phyloP scores from a whole-genome alignment of 768 basidiomycete species.

The Arthromyces matolae region DNA sequence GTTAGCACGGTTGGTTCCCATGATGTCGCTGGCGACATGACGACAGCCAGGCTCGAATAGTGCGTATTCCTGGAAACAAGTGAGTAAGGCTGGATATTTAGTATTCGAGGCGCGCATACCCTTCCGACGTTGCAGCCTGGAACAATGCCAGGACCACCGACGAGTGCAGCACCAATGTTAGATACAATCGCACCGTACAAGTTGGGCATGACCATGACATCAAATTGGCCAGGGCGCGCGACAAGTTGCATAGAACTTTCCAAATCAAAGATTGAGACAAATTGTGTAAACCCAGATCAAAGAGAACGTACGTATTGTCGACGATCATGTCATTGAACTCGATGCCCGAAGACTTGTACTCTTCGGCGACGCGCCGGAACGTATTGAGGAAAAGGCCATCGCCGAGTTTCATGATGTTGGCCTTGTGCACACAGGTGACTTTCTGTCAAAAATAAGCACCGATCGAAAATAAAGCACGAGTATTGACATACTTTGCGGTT shows the following conservation, averaged over 20 bases:
- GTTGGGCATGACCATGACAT: conserved; percentile 99
- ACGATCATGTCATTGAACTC: conserved; percentile 98
- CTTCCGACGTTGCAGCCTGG: conserved; percentile 98
- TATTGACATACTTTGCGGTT: conserved; percentile 74
- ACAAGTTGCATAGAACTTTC: conserved; percentile 99
- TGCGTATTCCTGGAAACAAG: conserved; percentile 73
- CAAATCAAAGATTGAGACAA: not conserved
- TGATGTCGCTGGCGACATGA: conserved; percentile 92
- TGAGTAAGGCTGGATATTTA: conserved; percentile 7
- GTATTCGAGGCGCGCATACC: conserved; percentile 36
- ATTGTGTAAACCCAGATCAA: not conserved
- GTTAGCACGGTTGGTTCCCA: conserved; percentile 94
- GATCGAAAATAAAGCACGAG: not conserved
- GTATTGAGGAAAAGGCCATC: conserved; percentile 99
- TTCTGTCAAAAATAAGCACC: conserved; percentile 50
- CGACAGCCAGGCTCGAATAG: conserved; percentile 98
- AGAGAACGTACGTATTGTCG: conserved; percentile 80
- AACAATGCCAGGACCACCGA: conserved; percentile 96
- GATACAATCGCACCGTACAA: conserved; percentile 96
- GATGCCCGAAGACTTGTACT: conserved; percentile 91
- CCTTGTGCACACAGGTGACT: conserved; percentile 99
- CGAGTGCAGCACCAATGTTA: conserved; percentile 97
- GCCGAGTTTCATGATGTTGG: conserved; percentile 99
- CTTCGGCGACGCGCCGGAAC: conserved; percentile 93
- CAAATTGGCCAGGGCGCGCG: conserved; percentile 92